A percentile compares a stretch with the other conserved stretches of the same genome.
Conservation (phyloP, 2,329 filamentous ascomycete species). For the Colletotrichum sp. region DNA sequence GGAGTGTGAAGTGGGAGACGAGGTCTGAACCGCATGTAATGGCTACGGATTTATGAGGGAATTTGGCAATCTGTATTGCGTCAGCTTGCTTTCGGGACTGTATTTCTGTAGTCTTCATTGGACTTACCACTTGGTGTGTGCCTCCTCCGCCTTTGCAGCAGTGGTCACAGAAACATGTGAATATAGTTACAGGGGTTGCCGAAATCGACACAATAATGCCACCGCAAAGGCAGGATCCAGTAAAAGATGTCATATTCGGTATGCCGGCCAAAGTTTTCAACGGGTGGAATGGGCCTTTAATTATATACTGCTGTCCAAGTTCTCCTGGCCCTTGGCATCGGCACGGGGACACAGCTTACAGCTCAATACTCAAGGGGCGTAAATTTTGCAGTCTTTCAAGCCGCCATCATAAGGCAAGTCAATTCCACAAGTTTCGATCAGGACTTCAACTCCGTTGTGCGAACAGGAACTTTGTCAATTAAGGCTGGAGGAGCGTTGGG, state of each 20-base stretch:
- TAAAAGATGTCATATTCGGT: conserved; percentile 12
- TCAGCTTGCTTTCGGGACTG: background rate
- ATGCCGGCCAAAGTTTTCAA: background rate
- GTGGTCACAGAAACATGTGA: conserved; percentile 23
- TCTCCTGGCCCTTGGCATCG: background rate
- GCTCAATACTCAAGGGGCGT: background rate
- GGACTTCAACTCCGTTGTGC: background rate
- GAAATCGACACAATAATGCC: conserved; percentile 9
- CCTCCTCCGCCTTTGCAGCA: conserved; percentile 21
- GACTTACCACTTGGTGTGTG: conserved; percentile 17
- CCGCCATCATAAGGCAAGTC: too few species aligned
- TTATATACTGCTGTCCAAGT: background rate
- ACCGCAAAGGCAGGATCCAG: conserved; percentile 20
- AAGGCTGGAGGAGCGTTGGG: background rate
- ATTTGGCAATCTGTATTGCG: conserved; percentile 29
- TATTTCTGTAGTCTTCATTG: fast-evolving
- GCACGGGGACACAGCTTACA: too few species aligned
- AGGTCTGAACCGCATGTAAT: background rate
- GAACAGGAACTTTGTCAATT: background rate
- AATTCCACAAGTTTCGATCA: background rate
- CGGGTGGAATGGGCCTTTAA: background rate
- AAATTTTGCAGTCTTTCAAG: background rate
- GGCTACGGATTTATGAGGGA: conserved; percentile 21
- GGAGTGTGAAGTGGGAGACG: conserved; percentile 22
- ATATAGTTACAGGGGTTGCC: background rate